phyloP scores from a whole-genome alignment of 2,329 filamentous ascomycete genomes.

The Beauveria pseudobassiana region DNA sequence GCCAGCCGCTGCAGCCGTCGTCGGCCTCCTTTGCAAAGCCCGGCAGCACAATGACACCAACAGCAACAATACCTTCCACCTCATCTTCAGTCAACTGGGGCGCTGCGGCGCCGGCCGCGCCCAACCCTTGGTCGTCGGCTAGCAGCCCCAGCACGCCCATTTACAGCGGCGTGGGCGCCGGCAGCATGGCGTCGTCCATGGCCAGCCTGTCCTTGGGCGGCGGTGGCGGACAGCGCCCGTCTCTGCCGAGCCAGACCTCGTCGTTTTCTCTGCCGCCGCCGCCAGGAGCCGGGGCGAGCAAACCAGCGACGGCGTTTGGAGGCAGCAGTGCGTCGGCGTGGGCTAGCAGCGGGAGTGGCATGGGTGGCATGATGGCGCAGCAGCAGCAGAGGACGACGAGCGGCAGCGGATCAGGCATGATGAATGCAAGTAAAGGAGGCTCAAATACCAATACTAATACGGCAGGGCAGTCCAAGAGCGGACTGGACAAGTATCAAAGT shows the following conservation, averaged over 20 bases:
- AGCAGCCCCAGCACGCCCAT: constrained; percentile 25
- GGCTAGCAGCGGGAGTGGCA: constrained; percentile 13
- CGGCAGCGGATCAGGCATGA: constrained; percentile 16
- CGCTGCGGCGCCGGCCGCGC: constrained; percentile 26
- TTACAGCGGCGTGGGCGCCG: constrained; percentile 19
- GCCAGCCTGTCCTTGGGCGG: constrained; percentile 40
- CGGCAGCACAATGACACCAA: constrained; percentile 13
- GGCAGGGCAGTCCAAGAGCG: constrained; percentile 34
- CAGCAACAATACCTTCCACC: constrained; percentile 14
- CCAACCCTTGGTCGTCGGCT: constrained; percentile 43
- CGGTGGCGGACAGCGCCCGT: constrained; percentile 26
- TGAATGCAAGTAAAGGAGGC: constrained; percentile 18
- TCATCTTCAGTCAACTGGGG: constrained; percentile 44
- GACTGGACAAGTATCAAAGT: constrained; percentile 63
- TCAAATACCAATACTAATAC: constrained; percentile 16
- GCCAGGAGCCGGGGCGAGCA: constrained; percentile 24
- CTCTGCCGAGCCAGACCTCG: constrained; percentile 25
- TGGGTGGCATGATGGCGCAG: constrained; percentile 15
- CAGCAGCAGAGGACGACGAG: constrained; percentile 15
- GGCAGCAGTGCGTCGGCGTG: constrained; percentile 10
- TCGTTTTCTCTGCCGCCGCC: constrained; percentile 54
- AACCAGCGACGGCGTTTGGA: constrained; percentile 20
- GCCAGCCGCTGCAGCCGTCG: constrained; percentile 48
- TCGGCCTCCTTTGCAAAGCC: constrained; percentile 20
- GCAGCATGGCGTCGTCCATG: constrained; percentile 36